A percentile compares a stretch with the other conserved stretches of the same genome.
These are phyloP conservation scores for Tetradesmus lagerheimii DNA, from an alignment of 139 green algal species.

Conservation along the genomic window DNA sequence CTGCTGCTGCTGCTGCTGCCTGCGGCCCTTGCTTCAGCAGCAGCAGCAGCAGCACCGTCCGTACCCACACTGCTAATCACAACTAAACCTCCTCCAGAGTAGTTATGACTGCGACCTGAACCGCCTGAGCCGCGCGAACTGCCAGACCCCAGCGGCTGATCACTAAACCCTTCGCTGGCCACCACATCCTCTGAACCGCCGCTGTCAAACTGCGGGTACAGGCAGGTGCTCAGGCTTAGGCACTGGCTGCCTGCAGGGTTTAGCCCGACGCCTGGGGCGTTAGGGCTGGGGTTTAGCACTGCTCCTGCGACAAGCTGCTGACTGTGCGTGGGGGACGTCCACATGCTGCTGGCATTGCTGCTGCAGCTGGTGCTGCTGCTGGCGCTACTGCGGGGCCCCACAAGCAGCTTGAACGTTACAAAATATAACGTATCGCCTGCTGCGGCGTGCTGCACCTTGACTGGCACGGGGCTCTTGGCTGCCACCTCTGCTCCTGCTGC, in stretches of 20 bases:
- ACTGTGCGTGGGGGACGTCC: background rate
- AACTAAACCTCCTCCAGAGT: background rate
- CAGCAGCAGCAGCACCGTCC: background rate
- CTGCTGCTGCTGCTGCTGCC: background rate
- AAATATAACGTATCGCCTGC: background rate
- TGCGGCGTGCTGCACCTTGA: background rate
- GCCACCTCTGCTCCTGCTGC: background rate
- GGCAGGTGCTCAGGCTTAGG: background rate
- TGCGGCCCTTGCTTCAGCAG: background rate
- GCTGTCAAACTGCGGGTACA: constrained; percentile 3
- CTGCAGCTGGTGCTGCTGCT: background rate
- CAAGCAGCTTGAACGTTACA: background rate
- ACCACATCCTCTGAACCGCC: background rate
- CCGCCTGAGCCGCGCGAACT: no score
- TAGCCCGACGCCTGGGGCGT: background rate
- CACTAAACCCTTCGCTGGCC: background rate
- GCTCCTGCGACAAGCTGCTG: background rate
- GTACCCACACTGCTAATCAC: background rate
- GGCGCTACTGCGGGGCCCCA: background rate
- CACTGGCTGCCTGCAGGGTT: background rate
- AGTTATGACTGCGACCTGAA: background rate
- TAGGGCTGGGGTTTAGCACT: background rate
- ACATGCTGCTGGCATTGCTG: constrained; percentile 1
- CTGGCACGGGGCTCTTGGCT: background rate
- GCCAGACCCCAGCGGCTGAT: background rate